Percentiles rank a stretch among this genome's conserved stretches.
These are phyloP conservation scores for Penicillium lividum DNA, from an alignment of 495 filamentous ascomycete species.

Conservation along the genomic window DNA sequence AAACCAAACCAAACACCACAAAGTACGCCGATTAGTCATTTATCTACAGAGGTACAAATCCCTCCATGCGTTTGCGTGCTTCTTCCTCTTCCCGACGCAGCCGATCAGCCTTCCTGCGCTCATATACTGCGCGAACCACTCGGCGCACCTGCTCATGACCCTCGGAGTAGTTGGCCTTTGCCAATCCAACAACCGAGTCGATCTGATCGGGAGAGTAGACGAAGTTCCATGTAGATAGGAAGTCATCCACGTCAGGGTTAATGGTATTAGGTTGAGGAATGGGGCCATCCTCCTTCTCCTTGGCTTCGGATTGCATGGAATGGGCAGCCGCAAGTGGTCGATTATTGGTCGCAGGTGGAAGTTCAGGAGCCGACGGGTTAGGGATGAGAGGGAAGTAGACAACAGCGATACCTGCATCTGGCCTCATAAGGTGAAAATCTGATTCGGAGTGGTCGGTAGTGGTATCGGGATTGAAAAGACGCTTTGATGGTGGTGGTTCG, in stretches of 20 bases:
- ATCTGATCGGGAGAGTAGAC: slow-evolving; percentile 86
- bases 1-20: background rate
- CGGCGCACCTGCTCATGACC: slow-evolving; percentile 72
- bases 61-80: slow-evolving; percentile 41
- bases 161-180: slow-evolving; percentile 82
- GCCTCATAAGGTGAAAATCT: slow-evolving; percentile 72
- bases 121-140: slow-evolving; percentile 87
- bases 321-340: slow-evolving; percentile 28
- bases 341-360: slow-evolving; percentile 26
- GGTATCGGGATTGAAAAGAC: slow-evolving; percentile 41
- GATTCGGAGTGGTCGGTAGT: slow-evolving; percentile 45
- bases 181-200: slow-evolving; percentile 76
- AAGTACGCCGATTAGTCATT: background rate
- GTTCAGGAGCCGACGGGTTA: slow-evolving; percentile 57
- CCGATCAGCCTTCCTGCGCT: slow-evolving; percentile 77
- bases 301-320: slow-evolving; percentile 18
- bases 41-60: slow-evolving; percentile 39
- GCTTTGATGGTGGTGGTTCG: slow-evolving; percentile 68
- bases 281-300: slow-evolving; percentile 22
- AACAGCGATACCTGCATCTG: slow-evolving; percentile 82
- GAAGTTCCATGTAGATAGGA: slow-evolving; percentile 97
- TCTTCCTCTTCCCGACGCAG: slow-evolving; percentile 58
- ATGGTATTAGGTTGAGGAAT: slow-evolving; percentile 66
- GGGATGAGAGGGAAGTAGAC: slow-evolving; percentile 88
- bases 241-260: slow-evolving; percentile 77